A percentile compares a stretch with the other conserved stretches of the same genome.
Evolutionary conservation across 148 eudicot species (phyloP).

Genomic region (Silene conica): DNA sequence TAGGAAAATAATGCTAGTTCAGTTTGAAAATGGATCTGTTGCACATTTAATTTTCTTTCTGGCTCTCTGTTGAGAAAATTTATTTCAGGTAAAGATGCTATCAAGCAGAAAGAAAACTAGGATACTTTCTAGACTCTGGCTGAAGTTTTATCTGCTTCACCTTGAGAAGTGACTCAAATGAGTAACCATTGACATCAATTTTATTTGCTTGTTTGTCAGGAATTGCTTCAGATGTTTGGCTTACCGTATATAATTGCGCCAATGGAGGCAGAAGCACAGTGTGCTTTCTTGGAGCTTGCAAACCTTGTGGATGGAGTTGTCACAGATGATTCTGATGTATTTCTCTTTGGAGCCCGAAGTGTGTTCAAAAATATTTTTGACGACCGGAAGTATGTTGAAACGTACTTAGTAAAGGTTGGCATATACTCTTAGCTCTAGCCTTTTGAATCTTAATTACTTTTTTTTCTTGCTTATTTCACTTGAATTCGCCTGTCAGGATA

Average conservation of each 20-base stretch:
- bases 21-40: neutral
- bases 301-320: constrained; percentile 99
- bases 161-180: neutral
- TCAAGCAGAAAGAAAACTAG: neutral
- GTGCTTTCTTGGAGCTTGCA: constrained; percentile 90
- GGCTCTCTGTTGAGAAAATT: neutral
- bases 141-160: neutral
- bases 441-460: neutral
- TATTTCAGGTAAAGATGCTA: neutral
- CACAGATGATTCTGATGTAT: constrained; percentile 97
- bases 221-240: constrained; percentile 99
- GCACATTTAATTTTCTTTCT: neutral
- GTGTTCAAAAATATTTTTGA: constrained; percentile 97
- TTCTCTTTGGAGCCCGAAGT: constrained; percentile 87
- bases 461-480: constrained; percentile 1
- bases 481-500: constrained; percentile 51
- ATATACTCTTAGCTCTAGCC: constrained; percentile 13
- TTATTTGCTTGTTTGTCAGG: constrained; percentile 43
- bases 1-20: neutral
- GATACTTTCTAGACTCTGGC: neutral
- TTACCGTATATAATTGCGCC: constrained; percentile 95
- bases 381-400: constrained; percentile 97
- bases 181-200: neutral
- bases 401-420: constrained; percentile 84
- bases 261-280: constrained; percentile 99